phyloP scores from a whole-genome alignment of 495 filamentous ascomycete species.

The Talaromyces borbonicus region DNA sequence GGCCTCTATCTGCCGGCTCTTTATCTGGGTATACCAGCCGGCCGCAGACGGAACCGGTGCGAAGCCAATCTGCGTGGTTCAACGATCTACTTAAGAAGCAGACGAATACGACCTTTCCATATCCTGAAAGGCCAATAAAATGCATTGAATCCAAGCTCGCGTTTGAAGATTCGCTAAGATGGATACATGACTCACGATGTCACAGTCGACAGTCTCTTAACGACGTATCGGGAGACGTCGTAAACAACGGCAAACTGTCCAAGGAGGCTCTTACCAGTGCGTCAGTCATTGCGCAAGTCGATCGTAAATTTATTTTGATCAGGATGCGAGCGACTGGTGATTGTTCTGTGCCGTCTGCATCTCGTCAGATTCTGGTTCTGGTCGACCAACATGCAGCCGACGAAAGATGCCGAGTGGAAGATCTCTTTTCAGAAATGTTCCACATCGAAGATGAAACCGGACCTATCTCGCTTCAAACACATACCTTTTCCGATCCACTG shows the following conservation, averaged over 20 bases:
- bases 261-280: slow-evolving; percentile 54
- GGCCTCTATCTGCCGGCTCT: slow-evolving; percentile 17
- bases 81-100: slow-evolving; percentile 35
- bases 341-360: slow-evolving; percentile 2
- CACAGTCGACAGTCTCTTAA: no score
- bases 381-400: slow-evolving; percentile 95
- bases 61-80: slow-evolving; percentile 21
- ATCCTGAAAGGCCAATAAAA: slow-evolving; percentile 41
- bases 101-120: slow-evolving; percentile 54
- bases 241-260: slow-evolving; percentile 46
- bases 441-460: slow-evolving; percentile 6
- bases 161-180: background rate
- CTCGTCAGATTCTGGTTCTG: slow-evolving; percentile 44
- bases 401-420: slow-evolving; percentile 76
- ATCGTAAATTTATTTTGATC: slow-evolving; percentile 78
- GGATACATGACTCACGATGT: background rate
- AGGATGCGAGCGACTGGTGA: slow-evolving; percentile 30
- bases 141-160: slow-evolving; percentile 13
- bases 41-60: slow-evolving; percentile 10
- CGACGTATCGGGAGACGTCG: background rate
- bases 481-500: slow-evolving; percentile 37
- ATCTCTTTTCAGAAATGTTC: slow-evolving; percentile 46
- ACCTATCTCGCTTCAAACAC: slow-evolving; percentile 17
- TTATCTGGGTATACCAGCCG: slow-evolving; percentile 6
- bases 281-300: slow-evolving; percentile 69